Evolutionary conservation across 2,329 filamentous ascomycete genomes (phyloP).

Genomic region (Pseudofabraea citricarpa): DNA sequence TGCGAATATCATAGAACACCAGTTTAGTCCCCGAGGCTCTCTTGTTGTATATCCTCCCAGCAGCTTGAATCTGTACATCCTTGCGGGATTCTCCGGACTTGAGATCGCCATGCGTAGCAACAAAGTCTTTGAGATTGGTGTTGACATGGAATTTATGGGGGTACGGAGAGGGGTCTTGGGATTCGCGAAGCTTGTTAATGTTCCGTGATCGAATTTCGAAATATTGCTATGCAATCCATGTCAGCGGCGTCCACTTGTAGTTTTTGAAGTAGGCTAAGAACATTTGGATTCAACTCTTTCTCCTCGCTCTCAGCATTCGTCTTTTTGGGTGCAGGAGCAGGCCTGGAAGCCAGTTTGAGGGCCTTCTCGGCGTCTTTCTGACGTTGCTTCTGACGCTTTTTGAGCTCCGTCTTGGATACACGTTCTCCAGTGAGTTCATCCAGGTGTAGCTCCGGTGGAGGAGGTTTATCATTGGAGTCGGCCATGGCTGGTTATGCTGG

Average conservation of each 20-base stretch:
- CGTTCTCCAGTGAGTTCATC: conserved; percentile 92
- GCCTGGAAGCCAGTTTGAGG: conserved; percentile 70
- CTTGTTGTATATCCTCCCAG: conserved; percentile 85
- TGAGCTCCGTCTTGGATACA: conserved; percentile 80
- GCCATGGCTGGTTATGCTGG: conserved; percentile 27
- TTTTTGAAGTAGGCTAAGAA: too few relatives aligned
- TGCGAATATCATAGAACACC: conserved; percentile 83
- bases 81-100: conserved; percentile 83
- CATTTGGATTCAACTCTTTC: conserved; percentile 73
- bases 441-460: conserved; percentile 53
- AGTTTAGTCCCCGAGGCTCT: conserved; percentile 78
- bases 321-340: conserved; percentile 56
- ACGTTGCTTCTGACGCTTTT: conserved; percentile 92
- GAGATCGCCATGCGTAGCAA: conserved; percentile 71
- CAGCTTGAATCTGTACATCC: conserved; percentile 71
- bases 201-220: conserved; percentile 90
- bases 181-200: conserved; percentile 71
- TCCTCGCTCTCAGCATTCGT: conserved; percentile 47
- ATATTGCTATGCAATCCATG: conserved; percentile 70
- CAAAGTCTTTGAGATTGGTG: conserved; percentile 77
- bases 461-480: conserved; percentile 15
- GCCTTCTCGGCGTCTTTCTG: conserved; percentile 85
- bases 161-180: conserved; percentile 76
- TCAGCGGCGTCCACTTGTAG: too few relatives aligned
- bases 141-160: conserved; percentile 90